Evolutionary conservation across 768 basidiomycete genomes (phyloP).

Genomic region (Macrolepiota dolichaula): DNA sequence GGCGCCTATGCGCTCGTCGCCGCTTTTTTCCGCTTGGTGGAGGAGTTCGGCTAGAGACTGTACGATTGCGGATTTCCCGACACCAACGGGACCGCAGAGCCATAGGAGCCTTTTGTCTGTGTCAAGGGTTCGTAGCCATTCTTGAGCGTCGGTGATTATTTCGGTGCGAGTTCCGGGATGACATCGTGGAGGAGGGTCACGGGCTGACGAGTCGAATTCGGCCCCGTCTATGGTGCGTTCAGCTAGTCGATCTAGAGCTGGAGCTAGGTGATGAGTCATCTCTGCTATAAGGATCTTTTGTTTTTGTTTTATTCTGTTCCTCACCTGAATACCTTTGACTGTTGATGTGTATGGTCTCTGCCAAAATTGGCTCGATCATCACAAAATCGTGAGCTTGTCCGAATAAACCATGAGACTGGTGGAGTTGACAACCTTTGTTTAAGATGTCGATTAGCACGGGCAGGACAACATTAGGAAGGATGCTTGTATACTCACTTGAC

Average conservation of each 20-base stretch:
- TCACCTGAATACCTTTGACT: background rate
- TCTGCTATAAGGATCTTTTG: too few relatives aligned
- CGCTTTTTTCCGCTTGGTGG: background rate
- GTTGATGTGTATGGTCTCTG: background rate
- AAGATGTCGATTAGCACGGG: background rate
- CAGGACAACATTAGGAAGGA: background rate
- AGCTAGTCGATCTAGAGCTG: background rate
- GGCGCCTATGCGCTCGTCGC: background rate
- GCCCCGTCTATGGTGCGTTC: background rate
- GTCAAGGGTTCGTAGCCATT: background rate
- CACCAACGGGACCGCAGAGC: conserved; percentile 13
- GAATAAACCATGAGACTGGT: background rate
- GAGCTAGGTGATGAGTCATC: background rate
- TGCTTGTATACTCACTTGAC: background rate
- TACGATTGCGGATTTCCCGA: conserved; percentile 16
- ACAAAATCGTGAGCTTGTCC: background rate
- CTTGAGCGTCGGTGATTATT: background rate
- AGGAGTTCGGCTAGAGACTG: conserved; percentile 11
- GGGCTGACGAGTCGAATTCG: background rate
- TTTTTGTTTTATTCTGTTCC: too few relatives aligned
- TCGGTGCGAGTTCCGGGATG: conserved; percentile 11
- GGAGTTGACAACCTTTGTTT: background rate
- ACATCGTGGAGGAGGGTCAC: conserved; percentile 9
- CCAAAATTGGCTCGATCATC: background rate
- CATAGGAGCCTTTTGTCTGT: conserved; percentile 4